phyloP scores from a whole-genome alignment of 2,329 filamentous ascomycete species.

The Paramyrothecium sp. region DNA sequence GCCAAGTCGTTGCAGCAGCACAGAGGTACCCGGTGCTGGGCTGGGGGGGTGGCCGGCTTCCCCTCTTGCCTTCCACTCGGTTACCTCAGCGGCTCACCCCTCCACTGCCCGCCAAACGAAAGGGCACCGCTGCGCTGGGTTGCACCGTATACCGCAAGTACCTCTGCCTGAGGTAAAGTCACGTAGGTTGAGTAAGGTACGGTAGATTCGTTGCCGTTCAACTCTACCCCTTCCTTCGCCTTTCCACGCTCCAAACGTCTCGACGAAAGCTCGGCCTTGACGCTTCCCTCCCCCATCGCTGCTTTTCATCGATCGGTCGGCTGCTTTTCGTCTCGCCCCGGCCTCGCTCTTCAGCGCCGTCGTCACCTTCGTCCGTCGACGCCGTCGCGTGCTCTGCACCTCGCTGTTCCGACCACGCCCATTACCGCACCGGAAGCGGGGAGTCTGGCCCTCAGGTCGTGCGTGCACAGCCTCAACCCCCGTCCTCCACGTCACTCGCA shows the following conservation, averaged over 20 bases:
- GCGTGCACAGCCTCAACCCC: conserved; percentile 26
- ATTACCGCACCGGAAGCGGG: conserved; percentile 25
- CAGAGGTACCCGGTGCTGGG: no score
- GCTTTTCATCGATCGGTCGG: neutral
- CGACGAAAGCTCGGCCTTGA: no score
- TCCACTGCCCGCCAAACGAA: neutral
- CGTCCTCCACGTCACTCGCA: conserved; percentile 6
- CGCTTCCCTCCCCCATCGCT: neutral
- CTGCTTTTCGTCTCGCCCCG: neutral
- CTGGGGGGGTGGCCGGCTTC: no score
- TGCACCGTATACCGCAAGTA: no score
- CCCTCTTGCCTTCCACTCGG: neutral
- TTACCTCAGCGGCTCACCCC: neutral
- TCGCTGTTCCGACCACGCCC: conserved; percentile 4
- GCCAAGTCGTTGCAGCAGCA: no score
- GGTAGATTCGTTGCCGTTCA: no score
- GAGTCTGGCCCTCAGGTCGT: conserved; percentile 23
- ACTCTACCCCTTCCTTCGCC: no score
- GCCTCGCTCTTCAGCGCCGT: neutral
- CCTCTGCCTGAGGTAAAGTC: no score
- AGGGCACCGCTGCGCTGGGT: neutral
- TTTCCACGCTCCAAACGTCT: no score
- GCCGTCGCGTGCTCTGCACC: neutral
- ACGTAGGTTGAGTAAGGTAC: no score
- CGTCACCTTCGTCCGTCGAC: neutral